Conservation (phyloP, 331 rosid genomes). For the Pyracantha coccinea region DNA sequence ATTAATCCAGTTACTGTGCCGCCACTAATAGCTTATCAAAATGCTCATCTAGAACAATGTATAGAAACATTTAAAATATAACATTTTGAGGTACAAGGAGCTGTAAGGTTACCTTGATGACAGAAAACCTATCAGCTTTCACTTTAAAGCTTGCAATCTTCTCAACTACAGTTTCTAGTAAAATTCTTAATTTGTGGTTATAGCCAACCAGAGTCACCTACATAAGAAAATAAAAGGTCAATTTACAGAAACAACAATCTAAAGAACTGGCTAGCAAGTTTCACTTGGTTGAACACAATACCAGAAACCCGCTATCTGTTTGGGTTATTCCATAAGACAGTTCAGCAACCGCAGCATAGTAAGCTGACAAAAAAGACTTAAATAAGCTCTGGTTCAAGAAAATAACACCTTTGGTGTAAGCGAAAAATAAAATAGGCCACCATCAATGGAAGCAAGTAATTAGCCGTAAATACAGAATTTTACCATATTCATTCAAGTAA, state of each 20-base stretch:
- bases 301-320: constrained; percentile 73
- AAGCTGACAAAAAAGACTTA: constrained; percentile 45
- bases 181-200: constrained; percentile 71
- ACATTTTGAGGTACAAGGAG: not conserved
- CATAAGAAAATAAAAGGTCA: constrained; percentile 10
- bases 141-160: constrained; percentile 64
- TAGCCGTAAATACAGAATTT: not conserved
- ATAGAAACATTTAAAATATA: not conserved
- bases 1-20: not conserved
- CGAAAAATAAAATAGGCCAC: not conserved
- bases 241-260: not conserved
- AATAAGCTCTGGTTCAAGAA: constrained; percentile 7
- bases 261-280: constrained; percentile 1
- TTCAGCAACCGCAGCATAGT: constrained; percentile 83
- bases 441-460: not conserved
- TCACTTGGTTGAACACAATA: constrained; percentile 20
- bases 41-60: not conserved
- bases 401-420: not conserved
- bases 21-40: not conserved
- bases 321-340: constrained; percentile 50
- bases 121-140: constrained; percentile 72
- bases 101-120: constrained; percentile 59
- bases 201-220: constrained; percentile 80
- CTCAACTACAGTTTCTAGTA: constrained; percentile 61
- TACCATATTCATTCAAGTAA: constrained; percentile 91